Evolutionary conservation across 2,329 filamentous ascomycete species (phyloP), one percentile per base, ranked within the genome.

Genomic region (Ophiostoma sp.): DNA sequence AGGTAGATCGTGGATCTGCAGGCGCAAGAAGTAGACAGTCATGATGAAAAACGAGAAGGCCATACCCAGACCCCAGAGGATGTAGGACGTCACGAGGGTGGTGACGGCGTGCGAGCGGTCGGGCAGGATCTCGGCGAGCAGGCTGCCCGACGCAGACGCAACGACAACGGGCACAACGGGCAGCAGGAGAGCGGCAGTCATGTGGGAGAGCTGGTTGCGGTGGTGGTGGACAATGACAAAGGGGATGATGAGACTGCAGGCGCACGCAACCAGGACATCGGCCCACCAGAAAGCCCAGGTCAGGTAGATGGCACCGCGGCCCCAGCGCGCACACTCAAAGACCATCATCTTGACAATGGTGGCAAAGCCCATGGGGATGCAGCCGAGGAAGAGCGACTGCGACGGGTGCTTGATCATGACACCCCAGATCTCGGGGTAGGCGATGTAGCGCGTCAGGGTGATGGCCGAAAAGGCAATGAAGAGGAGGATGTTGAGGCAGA

Each of bases 11-110:
- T 91, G 84, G 2, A 91, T 76, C 4, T 85, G 86, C 9, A 92
- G 80, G 11, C 89, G 86, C 69, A 89, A 85, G 74, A 89, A 90
- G 76, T 91, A 92, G 49, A 91, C 83, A 11, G 85, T 85, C 40
- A 91, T 78, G 27, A 90, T 83, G 58, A 83, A 81, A 76, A 87
- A 83, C 1, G 87, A 84, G 66, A 91, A 80, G 45, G 76, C 76
- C 72, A 78, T 81, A 4, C 87, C 86, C 69, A 86, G 85, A 0
- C 88, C 88, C 87, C 87, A 91, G 72, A 91, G 83, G 16, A 90
- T 79, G 74, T 91, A 92, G 3, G 82, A 87, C 16, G 80, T 80
- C n/a, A 90, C 78, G 36, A 91, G 73, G 0, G 89, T 91, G 49
- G 82, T 83, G 27, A 89, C 75, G 4, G 85, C 85, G 71, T 87